A percentile compares a stretch with the other conserved stretches of the same genome.
These are phyloP conservation scores for Gaeumannomyces sp. DNA, from an alignment of 2,329 filamentous ascomycete genomes.

Conservation along the genomic window DNA sequence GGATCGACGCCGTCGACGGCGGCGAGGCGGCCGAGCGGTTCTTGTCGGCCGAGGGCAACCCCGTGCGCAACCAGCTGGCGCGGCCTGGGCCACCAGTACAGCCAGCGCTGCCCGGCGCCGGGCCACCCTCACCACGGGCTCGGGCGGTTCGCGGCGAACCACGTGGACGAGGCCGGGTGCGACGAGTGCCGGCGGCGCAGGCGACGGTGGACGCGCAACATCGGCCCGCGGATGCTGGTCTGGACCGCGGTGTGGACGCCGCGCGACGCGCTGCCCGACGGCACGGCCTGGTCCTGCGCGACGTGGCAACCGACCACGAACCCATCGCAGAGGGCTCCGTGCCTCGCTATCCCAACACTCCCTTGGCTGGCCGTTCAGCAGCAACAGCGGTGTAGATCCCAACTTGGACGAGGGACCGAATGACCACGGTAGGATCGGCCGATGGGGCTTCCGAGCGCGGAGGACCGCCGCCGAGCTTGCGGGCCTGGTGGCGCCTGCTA, in stretches of 20 bases:
- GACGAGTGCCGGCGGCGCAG: neutral
- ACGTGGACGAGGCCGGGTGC: neutral
- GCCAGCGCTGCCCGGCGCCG: neutral
- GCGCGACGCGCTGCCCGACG: neutral
- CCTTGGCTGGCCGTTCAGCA: no score
- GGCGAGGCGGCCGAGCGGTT: conserved; percentile 1
- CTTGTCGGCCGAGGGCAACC: neutral
- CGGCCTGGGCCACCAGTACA: neutral
- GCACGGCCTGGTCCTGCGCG: neutral
- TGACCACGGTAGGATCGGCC: no score
- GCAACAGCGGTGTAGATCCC: no score
- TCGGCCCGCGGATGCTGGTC: neutral
- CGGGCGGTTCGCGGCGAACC: no score
- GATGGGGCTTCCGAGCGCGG: no score
- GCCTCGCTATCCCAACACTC: no score
- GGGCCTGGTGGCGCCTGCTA: no score
- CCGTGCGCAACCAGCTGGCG: conserved; percentile 3
- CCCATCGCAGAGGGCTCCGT: no score
- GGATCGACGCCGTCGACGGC: neutral
- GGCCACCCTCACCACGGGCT: neutral
- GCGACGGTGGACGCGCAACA: neutral
- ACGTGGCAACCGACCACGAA: neutral
- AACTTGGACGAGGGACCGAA: no score
- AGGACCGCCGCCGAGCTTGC: no score
- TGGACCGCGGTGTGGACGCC: conserved; percentile 1